Conservation (phyloP, 2,329 filamentous ascomycete genomes). For the Pyrenophora seminiperda region DNA sequence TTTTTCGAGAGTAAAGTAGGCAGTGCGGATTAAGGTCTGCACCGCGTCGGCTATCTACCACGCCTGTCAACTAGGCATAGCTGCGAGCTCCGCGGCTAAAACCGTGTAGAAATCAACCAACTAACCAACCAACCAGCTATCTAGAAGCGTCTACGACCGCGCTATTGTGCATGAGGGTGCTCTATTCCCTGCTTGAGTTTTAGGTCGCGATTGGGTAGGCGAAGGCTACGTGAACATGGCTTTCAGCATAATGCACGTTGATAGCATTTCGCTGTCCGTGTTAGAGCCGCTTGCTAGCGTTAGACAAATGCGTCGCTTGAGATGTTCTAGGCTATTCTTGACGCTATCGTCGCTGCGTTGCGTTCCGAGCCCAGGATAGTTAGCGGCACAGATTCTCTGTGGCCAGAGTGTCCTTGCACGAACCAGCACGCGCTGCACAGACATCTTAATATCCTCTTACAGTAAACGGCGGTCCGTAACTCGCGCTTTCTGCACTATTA, state of each 20-base stretch:
- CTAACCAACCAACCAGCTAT: constrained; percentile 5
- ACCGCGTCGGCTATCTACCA: constrained; percentile 18
- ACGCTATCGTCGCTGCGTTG: neutral
- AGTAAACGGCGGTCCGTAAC: neutral
- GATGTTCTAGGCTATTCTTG: neutral
- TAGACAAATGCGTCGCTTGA: neutral
- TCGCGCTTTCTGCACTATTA: neutral
- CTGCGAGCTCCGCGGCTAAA: constrained; percentile 14
- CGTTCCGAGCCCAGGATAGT: neutral
- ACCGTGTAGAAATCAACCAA: constrained; percentile 13
- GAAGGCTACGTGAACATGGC: too few relatives aligned
- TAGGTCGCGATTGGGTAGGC: too few relatives aligned
- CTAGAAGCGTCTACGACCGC: too few relatives aligned
- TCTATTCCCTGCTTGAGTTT: too few relatives aligned
- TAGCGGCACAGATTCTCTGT: too few relatives aligned
- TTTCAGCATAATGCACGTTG: too few relatives aligned
- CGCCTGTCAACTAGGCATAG: constrained; percentile 11
- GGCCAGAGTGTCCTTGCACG: neutral
- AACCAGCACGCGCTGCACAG: neutral
- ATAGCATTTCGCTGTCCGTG: too few relatives aligned
- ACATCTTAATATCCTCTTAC: neutral
- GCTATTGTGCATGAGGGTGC: too few relatives aligned
- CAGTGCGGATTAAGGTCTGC: constrained; percentile 11
- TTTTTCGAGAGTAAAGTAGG: constrained; percentile 9
- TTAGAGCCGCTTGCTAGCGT: too few relatives aligned